A percentile compares a stretch with the other conserved stretches of the same genome.
Conservation (phyloP, 2,329 filamentous ascomycete genomes). For the Curvularia sp. region DNA sequence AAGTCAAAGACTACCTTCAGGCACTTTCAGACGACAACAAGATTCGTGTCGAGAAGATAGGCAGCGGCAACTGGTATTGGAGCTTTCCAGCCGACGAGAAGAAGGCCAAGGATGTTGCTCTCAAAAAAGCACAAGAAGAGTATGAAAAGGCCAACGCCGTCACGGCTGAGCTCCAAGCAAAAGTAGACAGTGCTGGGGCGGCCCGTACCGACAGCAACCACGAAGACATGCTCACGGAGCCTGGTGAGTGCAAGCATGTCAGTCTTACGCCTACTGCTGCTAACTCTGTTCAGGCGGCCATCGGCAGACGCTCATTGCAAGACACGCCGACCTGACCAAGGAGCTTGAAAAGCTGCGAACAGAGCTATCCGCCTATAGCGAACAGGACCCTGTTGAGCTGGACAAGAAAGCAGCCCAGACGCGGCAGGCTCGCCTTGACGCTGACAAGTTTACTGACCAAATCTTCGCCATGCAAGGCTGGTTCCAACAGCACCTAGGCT, state of each 20-base stretch:
- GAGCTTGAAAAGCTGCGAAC: constrained; percentile 50
- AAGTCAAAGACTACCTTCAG: constrained; percentile 72
- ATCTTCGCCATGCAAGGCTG: constrained; percentile 57
- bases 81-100: constrained; percentile 67
- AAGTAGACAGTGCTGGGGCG: constrained; percentile 50
- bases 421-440: constrained; percentile 35
- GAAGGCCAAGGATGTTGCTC: constrained; percentile 52
- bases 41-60: constrained; percentile 72
- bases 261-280: neutral
- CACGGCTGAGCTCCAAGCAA: constrained; percentile 50
- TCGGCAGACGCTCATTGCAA: constrained; percentile 49
- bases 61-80: constrained; percentile 77
- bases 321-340: constrained; percentile 45
- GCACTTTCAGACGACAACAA: constrained; percentile 66
- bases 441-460: constrained; percentile 53
- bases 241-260: constrained; percentile 28
- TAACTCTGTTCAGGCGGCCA: constrained; percentile 31
- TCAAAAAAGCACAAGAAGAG: constrained; percentile 49
- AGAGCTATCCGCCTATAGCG: constrained; percentile 55
- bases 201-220: constrained; percentile 52
- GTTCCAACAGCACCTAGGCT: constrained; percentile 45
- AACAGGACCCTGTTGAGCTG: constrained; percentile 55
- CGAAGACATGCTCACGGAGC: constrained; percentile 45
- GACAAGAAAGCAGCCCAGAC: constrained; percentile 50
- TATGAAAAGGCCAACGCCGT: constrained; percentile 46